These are phyloP conservation scores for Raphanus raphanistrum DNA, from an alignment of 345 rosid species.

Conservation along the genomic window DNA sequence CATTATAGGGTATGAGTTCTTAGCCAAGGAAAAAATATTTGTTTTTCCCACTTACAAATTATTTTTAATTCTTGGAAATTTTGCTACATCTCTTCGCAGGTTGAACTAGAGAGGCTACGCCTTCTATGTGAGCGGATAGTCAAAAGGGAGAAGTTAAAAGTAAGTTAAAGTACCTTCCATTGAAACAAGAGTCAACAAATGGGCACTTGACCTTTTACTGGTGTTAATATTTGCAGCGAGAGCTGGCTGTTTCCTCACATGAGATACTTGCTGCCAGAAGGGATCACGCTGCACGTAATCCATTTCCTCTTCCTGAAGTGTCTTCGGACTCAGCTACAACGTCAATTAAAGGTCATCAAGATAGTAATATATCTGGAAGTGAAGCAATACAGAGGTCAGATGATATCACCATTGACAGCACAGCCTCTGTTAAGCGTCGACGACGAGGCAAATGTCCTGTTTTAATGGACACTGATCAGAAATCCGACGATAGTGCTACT, in stretches of 20 bases:
- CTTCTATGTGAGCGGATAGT: too few species aligned
- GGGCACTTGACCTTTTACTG: too few species aligned
- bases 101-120: too few species aligned
- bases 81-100: too few species aligned
- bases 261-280: constrained; percentile 73
- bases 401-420: constrained; percentile 85
- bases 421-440: constrained; percentile 51
- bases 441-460: constrained; percentile 51
- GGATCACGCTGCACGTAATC: constrained; percentile 50
- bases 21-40: too few species aligned
- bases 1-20: too few species aligned
- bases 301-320: constrained; percentile 49
- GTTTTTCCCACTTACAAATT: too few species aligned
- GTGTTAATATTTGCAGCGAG: constrained; percentile 71
- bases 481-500: constrained; percentile 43
- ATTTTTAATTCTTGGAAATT: too few species aligned
- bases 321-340: constrained; percentile 97
- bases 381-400: constrained; percentile 88
- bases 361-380: constrained; percentile 63
- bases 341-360: constrained; percentile 61
- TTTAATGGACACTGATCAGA: background rate
- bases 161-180: too few species aligned
- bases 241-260: constrained; percentile 76
- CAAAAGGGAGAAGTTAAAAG: too few species aligned
- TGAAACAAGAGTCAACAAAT: too few species aligned